Base-by-base conservation (phyloP, 2,329 filamentous ascomycete genomes). In the Zymoseptoria crescenta region DNA sequence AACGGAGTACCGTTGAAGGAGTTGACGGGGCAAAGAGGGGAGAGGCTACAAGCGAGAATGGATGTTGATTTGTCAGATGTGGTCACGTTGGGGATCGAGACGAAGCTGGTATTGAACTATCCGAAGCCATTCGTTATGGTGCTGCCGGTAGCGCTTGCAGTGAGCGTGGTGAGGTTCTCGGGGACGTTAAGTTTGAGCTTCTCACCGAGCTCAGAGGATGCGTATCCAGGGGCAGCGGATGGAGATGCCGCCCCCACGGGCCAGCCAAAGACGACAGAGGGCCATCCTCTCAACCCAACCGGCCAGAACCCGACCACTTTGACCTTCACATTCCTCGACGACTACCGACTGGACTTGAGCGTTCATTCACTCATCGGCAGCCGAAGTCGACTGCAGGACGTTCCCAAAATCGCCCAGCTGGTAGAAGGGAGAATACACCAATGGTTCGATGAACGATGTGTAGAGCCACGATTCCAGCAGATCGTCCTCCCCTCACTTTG, bases 51-150 rank as follows among this genome's bases (percentile, higher is more conserved):
- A 74, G 94, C 94, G 0, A 81, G 92, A 60, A 96, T 99, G 89
- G 94, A 99, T 74, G 92, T 99, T 41, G 94, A 99, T 73, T 77
- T 99, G 59, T 94, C 89, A 74, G 94, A 99, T 75, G 92, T 96
- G 75, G 90, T 99, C 60, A 99, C 94, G 0, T 79, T 99, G 56
- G 94, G 91, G 0, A 81, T 99, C 27, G 94, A 99, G 77, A 99
- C 94, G 2, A 96, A 94, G 68, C 79, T 99, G 62, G 81, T 96
- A 53, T 81, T 99, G 58, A 99, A 99, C 75, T 99, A 96, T 72
- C 94, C 94, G 0, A 95, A 92, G 71, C 89, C 89, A 7, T 80
- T 91, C 56, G 89, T 91, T 5, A 94, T 94, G 0, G 87, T 96
- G 7, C 80, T 99, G 0, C 94, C 94, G 2, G 92, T 99, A 19